Percentiles rank a stretch among this genome's conserved stretches.
These are phyloP conservation scores for Deinandra increscens DNA, from an alignment of 129 eudicot genomes.

Conservation along the genomic window DNA sequence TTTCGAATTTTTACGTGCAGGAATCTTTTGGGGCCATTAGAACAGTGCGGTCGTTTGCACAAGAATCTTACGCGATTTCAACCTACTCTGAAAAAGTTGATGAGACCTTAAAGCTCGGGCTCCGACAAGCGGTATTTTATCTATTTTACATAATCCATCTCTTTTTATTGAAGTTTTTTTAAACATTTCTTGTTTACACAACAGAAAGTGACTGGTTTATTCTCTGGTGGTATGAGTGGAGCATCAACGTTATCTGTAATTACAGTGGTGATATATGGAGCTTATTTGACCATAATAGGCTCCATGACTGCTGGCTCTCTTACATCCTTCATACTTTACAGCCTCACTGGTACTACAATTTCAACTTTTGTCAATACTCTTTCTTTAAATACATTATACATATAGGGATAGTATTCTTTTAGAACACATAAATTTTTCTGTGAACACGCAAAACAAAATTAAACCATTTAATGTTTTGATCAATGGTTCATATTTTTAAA, in stretches of 20 bases:
- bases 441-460: no score
- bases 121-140: constrained; percentile 42
- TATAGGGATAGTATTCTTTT: neutral
- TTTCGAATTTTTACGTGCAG: constrained; percentile 13
- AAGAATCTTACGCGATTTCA: constrained; percentile 45
- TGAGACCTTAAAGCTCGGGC: constrained; percentile 50
- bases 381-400: neutral
- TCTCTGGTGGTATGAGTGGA: constrained; percentile 55
- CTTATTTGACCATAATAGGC: constrained; percentile 44
- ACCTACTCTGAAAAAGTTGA: constrained; percentile 51
- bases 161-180: neutral
- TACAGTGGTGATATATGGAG: constrained; percentile 49
- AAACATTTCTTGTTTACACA: neutral
- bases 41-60: constrained; percentile 48
- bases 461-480: no score
- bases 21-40: constrained; percentile 52
- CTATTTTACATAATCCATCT: neutral
- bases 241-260: constrained; percentile 51
- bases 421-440: no score
- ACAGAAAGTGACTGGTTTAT: constrained; percentile 47
- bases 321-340: constrained; percentile 53
- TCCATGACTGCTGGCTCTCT: constrained; percentile 50
- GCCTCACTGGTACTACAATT: constrained; percentile 39
- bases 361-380: neutral
- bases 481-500: no score